Evolutionary conservation across 176 grass and related monocot genomes (phyloP).

Genomic region (Zoysia pacifica): DNA sequence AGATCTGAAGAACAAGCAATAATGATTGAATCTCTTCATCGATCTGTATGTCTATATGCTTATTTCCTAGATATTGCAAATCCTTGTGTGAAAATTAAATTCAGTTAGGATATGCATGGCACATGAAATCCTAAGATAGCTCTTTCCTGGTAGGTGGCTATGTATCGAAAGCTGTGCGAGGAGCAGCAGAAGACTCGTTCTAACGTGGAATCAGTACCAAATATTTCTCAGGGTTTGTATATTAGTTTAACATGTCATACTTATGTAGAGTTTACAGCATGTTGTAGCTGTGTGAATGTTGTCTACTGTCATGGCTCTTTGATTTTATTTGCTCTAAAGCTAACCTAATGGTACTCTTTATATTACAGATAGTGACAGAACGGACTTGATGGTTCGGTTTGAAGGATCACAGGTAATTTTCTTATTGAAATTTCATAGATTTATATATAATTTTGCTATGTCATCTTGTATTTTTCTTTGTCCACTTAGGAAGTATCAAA

Average conservation of each 20-base stretch:
- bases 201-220: slow-evolving; percentile 50
- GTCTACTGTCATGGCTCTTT: slow-evolving; percentile 3
- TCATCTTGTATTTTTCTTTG: slow-evolving; percentile 24
- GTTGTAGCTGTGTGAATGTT: slow-evolving; percentile 17
- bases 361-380: slow-evolving; percentile 63
- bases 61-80: slow-evolving; percentile 12
- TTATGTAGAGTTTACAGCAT: not conserved
- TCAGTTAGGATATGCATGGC: slow-evolving; percentile 14
- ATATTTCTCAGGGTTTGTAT: slow-evolving; percentile 53
- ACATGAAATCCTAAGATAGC: slow-evolving; percentile 14
- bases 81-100: not conserved
- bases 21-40: slow-evolving; percentile 98
- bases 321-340: slow-evolving; percentile 5
- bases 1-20: slow-evolving; percentile 90
- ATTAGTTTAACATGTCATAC: not conserved
- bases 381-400: slow-evolving; percentile 77
- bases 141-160: slow-evolving; percentile 64
- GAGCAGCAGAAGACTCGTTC: slow-evolving; percentile 67
- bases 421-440: slow-evolving; percentile 15
- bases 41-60: slow-evolving; percentile 61
- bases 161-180: slow-evolving; percentile 94
- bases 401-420: slow-evolving; percentile 84
- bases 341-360: slow-evolving; percentile 28
- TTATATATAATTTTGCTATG: slow-evolving; percentile 24
- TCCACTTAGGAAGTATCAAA: slow-evolving; percentile 60